Base-by-base conservation (phyloP, 768 basidiomycete species). In the Mrakia blollopis region DNA sequence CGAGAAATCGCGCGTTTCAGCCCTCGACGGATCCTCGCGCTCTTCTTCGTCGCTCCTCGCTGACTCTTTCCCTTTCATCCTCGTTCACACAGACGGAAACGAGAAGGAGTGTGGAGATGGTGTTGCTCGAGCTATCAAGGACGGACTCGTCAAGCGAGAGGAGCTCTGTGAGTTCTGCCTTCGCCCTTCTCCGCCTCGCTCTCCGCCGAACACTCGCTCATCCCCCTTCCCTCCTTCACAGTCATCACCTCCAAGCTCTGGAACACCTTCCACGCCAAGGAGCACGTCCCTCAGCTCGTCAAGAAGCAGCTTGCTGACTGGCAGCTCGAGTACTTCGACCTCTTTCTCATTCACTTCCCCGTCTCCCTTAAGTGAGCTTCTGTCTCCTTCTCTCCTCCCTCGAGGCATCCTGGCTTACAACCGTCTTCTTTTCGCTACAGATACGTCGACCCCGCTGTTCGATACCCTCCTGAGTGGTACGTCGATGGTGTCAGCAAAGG, bases 161-260 rank as follows among this genome's bases (percentile, higher is more conserved):
- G 93, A 96, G 18, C 85, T 96, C 41, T 92, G 91, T 91, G 83
- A 85, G 90, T 86, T 18, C 67, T n/a, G 39, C 30, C 65, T 10
- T 65, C 63, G 32, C 18, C 18, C 32, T 65, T 35, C 30, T 16
- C 23, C 32, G 4, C 30, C 32, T 65, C 63, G 63, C 35, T 32
- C 14, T 35, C 30, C 10, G 11, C 70, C 47, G 28, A 32, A 47
- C 50, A 32, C 50, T 37, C 3, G 14, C 57, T n/a, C 41, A 4
- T 73, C 54, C 35, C 41, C 37, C 52, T 41, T 25, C 37, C 50
- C 62, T 23, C 77, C 14, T 63, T n/a, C n/a, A 79, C 91, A 91
- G 91, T n/a, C 83, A 91, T 95, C 80, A 92, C 92, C 71, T 92
- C 91, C 79, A 94, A 94, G 88, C 86, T 94, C 50, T 94, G 93